A percentile compares a stretch with the other conserved stretches of the same genome.
Conservation (phyloP, 1,284 basidiomycete species). For the Takashimella koratensis region DNA sequence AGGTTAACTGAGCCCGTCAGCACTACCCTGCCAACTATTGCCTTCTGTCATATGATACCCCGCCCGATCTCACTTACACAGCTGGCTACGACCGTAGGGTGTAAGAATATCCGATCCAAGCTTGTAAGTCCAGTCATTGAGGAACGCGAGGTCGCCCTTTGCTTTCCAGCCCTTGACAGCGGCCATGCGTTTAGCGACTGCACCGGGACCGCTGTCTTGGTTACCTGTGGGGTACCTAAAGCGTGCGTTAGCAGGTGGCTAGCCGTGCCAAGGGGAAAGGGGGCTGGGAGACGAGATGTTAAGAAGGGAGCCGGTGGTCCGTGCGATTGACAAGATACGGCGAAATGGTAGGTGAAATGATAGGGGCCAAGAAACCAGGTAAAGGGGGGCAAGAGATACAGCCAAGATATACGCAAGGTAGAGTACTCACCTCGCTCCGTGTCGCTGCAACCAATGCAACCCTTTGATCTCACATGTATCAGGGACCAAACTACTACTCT, state of each 20-base stretch:
- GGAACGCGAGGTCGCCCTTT: conserved; percentile 48
- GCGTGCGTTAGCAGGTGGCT: too few species aligned
- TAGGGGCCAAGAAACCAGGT: too few species aligned
- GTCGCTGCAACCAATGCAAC: conserved; percentile 50
- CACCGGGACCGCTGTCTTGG: conserved; percentile 28
- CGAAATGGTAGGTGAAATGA: too few species aligned
- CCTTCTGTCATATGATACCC: background rate
- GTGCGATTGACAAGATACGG: too few species aligned
- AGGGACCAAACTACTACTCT: conserved; percentile 42
- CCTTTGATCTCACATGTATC: conserved; percentile 46
- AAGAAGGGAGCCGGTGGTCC: too few species aligned
- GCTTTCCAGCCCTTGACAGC: conserved; percentile 31
- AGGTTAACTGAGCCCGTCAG: conserved; percentile 45
- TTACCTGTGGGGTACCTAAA: conserved; percentile 36
- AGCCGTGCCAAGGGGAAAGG: background rate
- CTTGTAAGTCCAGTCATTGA: conserved; percentile 52
- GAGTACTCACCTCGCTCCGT: conserved; percentile 46
- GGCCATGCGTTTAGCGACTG: conserved; percentile 30
- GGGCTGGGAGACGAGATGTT: background rate
- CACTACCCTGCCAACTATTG: too few species aligned
- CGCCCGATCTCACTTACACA: conserved; percentile 30
- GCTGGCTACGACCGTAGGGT: conserved; percentile 53
- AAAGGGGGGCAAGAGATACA: too few species aligned
- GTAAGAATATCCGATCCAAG: conserved; percentile 53
- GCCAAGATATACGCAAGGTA: too few species aligned